Conservation (phyloP, 1,139 yeast genomes). For the Geotrichum restrictum region DNA sequence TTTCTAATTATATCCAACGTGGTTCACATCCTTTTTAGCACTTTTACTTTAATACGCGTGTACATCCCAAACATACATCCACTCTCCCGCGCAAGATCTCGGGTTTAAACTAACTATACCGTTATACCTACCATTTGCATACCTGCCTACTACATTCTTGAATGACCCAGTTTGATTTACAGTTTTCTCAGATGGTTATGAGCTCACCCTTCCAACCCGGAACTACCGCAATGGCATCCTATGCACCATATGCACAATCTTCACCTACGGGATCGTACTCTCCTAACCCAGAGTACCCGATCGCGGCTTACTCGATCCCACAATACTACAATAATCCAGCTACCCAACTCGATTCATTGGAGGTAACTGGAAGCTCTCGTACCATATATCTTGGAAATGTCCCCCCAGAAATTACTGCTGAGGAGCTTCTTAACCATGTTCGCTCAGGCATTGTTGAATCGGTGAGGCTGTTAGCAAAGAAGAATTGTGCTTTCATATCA, state of each 20-base stretch:
- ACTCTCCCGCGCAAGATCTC: background rate
- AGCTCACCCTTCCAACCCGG: slow-evolving; percentile 2
- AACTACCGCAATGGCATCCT: slow-evolving; percentile 13
- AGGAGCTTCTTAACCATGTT: slow-evolving; percentile 81
- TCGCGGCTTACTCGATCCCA: background rate
- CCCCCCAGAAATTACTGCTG: slow-evolving; percentile 71
- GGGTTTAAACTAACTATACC: no score
- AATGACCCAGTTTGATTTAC: slow-evolving; percentile 38
- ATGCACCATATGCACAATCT: slow-evolving; percentile 1
- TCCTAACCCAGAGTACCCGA: slow-evolving; percentile 2
- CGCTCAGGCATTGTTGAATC: slow-evolving; percentile 87
- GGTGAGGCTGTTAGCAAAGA: slow-evolving; percentile 51
- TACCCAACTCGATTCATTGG: background rate
- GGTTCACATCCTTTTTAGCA: background rate
- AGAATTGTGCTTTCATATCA: slow-evolving; percentile 45
- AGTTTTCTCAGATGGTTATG: slow-evolving; percentile 49
- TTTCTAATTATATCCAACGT: background rate
- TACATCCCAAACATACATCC: background rate
- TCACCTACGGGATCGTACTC: slow-evolving; percentile 7
- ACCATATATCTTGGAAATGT: slow-evolving; percentile 89
- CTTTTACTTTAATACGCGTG: background rate
- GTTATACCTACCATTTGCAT: background rate
- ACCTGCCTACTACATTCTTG: slow-evolving; percentile 6
- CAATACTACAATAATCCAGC: slow-evolving; percentile 5
- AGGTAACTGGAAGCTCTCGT: slow-evolving; percentile 40